phyloP scores from a whole-genome alignment of 805 yeast species.

The Teunomyces funiuensis region DNA sequence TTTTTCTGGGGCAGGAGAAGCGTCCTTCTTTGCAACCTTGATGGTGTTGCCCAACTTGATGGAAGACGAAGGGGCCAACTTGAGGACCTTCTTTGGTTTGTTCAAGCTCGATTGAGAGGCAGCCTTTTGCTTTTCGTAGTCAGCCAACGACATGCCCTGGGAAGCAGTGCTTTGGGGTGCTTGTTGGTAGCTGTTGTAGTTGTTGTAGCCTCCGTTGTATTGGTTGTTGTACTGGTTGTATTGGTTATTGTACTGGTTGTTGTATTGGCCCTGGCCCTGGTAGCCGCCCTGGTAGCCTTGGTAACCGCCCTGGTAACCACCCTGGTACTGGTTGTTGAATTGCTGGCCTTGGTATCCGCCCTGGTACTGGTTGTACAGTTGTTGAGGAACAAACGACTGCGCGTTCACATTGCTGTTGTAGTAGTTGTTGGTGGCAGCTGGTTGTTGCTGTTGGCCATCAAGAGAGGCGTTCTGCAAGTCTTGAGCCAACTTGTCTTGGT shows the following conservation, averaged over 20 bases:
- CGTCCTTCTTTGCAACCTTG: constrained; percentile 32
- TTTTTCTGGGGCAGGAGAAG: constrained; percentile 6
- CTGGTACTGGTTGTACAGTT: constrained; percentile 14
- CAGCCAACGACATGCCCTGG: constrained; percentile 71
- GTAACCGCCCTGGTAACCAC: constrained; percentile 15
- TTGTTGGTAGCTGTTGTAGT: constrained; percentile 12
- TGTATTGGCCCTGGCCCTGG: constrained; percentile 20
- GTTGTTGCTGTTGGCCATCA: constrained; percentile 19
- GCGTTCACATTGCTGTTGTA: constrained; percentile 51
- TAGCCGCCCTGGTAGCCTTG: constrained; percentile 21
- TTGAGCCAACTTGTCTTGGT: constrained; percentile 44
- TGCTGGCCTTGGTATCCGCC: constrained; percentile 19
- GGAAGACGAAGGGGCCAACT: constrained; percentile 63
- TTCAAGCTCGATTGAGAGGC: constrained; percentile 41
- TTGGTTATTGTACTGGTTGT: constrained; percentile 13
- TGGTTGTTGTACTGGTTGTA: constrained; percentile 16
- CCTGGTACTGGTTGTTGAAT: constrained; percentile 24
- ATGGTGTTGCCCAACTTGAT: constrained; percentile 51
- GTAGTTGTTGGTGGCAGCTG: constrained; percentile 5
- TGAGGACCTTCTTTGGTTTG: constrained; percentile 67
- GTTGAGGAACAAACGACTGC: constrained; percentile 49
- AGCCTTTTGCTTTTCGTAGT: constrained; percentile 69
- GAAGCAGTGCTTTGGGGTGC: constrained; percentile 20
- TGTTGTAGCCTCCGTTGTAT: constrained; percentile 21
- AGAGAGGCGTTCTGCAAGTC: constrained; percentile 45